These are phyloP conservation scores for Aspergillus unguis DNA, from an alignment of 2,329 filamentous ascomycete genomes.

Conservation along the genomic window DNA sequence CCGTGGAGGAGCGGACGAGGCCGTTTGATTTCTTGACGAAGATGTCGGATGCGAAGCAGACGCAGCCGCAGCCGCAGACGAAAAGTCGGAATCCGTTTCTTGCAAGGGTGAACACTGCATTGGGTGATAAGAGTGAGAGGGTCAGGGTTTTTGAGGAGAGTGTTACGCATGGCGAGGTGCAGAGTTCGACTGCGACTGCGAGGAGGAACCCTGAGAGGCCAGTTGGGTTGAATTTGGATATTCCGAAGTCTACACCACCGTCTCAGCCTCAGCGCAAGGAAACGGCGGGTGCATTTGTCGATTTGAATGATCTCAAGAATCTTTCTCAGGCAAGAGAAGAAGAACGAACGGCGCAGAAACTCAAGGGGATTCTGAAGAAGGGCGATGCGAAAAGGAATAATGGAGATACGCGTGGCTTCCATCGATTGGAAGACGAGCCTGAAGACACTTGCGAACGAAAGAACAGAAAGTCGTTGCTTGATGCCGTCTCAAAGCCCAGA, in stretches of 20 bases:
- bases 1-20: slow-evolving; percentile 19
- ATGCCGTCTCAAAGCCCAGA: slow-evolving; percentile 11
- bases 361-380: slow-evolving; percentile 23
- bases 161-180: slow-evolving; percentile 3
- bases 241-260: slow-evolving; percentile 15
- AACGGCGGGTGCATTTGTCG: slow-evolving; percentile 28
- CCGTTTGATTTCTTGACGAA: slow-evolving; percentile 33
- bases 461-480: slow-evolving; percentile 17
- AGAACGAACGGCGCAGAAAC: slow-evolving; percentile 27
- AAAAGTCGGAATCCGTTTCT: slow-evolving; percentile 16
- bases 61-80: too few species aligned
- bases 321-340: slow-evolving; percentile 34
- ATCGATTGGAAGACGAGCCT: slow-evolving; percentile 20
- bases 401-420: slow-evolving; percentile 19
- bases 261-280: slow-evolving; percentile 17
- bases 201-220: slow-evolving; percentile 28
- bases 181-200: slow-evolving; percentile 4
- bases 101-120: slow-evolving; percentile 1
- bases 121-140: not conserved
- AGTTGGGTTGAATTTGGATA: slow-evolving; percentile 42
- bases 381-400: slow-evolving; percentile 16
- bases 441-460: not conserved
- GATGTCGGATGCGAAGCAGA: slow-evolving; percentile 5
- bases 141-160: slow-evolving; percentile 14
- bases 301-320: slow-evolving; percentile 37